phyloP scores from a whole-genome alignment of 768 basidiomycete genomes.

The Podaxis sp. region DNA sequence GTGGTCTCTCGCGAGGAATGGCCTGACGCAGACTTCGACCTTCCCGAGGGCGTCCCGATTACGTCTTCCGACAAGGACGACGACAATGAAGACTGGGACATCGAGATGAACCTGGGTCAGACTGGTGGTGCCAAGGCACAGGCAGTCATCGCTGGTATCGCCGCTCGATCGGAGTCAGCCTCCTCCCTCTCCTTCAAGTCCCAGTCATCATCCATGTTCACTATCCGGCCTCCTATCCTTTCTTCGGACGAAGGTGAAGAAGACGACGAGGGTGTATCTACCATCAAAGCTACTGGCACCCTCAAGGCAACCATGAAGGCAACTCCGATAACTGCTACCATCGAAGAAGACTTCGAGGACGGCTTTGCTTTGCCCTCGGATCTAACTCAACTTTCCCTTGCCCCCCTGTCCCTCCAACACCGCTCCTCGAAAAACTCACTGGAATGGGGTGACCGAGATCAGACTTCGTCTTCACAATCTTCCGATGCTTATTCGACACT shows the following conservation, averaged over 20 bases:
- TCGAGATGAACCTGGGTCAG: slow-evolving; percentile 67
- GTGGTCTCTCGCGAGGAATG: slow-evolving; percentile 69
- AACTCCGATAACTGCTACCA: slow-evolving; percentile 33
- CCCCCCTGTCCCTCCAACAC: slow-evolving; percentile 72
- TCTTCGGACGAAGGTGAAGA: slow-evolving; percentile 52
- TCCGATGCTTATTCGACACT: slow-evolving; percentile 83
- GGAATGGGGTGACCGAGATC: slow-evolving; percentile 84
- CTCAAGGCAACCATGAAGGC: slow-evolving; percentile 29
- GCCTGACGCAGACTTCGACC: slow-evolving; percentile 85
- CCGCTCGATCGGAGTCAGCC: slow-evolving; percentile 36
- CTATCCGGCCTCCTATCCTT: slow-evolving; percentile 64
- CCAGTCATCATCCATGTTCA: slow-evolving; percentile 35
- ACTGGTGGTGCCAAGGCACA: slow-evolving; percentile 51
- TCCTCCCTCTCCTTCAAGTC: slow-evolving; percentile 31
- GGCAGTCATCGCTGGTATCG: slow-evolving; percentile 35
- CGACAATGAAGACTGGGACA: slow-evolving; percentile 77
- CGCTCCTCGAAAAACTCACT: slow-evolving; percentile 81
- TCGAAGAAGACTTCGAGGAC: slow-evolving; percentile 82
- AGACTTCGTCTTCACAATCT: slow-evolving; percentile 81
- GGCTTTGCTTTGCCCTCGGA: slow-evolving; percentile 79
- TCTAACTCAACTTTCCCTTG: slow-evolving; percentile 79
- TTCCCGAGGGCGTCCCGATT: slow-evolving; percentile 71
- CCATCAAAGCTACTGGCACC: slow-evolving; percentile 66
- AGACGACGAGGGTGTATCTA: slow-evolving; percentile 83
- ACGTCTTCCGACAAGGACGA: slow-evolving; percentile 67